Evolutionary conservation across 192 early-diverging fungal genomes (phyloP).

Genomic region (Martensiomyces pterosporus): DNA sequence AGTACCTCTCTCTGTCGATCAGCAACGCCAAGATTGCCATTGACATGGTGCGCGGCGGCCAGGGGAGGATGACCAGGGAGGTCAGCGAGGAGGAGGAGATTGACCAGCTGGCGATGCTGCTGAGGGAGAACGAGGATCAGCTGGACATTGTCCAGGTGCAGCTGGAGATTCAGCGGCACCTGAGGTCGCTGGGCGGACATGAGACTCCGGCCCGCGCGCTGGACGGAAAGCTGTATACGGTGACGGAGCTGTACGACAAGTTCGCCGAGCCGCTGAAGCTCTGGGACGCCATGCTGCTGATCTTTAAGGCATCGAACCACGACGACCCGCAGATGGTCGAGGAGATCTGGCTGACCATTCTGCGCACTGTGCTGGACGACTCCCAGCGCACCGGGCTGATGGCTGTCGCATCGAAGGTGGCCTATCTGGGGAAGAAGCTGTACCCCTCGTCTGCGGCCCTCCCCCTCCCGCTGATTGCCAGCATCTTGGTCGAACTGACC

Average conservation of each 20-base stretch:
- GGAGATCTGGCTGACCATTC: constrained; percentile 28
- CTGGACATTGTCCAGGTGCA: constrained; percentile 62
- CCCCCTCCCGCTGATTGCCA: constrained; percentile 17
- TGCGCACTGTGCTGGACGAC: constrained; percentile 31
- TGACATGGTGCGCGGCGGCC: constrained; percentile 14
- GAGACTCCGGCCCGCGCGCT: constrained; percentile 8
- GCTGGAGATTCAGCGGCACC: constrained; percentile 43
- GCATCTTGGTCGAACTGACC: constrained; percentile 16
- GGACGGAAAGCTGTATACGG: constrained; percentile 21
- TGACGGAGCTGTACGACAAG: constrained; percentile 50
- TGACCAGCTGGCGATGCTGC: constrained; percentile 38
- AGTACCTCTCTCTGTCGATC: constrained; percentile 63
- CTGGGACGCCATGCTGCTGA: constrained; percentile 51
- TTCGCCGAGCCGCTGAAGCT: constrained; percentile 53
- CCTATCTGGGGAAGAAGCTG: constrained; percentile 24
- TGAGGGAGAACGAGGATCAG: constrained; percentile 55
- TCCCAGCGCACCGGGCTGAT: constrained; percentile 19
- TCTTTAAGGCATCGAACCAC: constrained; percentile 56
- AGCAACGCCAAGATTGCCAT: constrained; percentile 61
- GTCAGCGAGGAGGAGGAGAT: constrained; percentile 30
- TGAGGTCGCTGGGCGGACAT: constrained; percentile 8
- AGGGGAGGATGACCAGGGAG: background rate
- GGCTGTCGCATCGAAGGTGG: constrained; percentile 22
- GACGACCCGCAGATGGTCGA: constrained; percentile 39
- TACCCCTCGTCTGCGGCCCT: constrained; percentile 45